Evolutionary conservation across 345 rosid genomes (phyloP).

Genomic region (Rhizophora mangle): DNA sequence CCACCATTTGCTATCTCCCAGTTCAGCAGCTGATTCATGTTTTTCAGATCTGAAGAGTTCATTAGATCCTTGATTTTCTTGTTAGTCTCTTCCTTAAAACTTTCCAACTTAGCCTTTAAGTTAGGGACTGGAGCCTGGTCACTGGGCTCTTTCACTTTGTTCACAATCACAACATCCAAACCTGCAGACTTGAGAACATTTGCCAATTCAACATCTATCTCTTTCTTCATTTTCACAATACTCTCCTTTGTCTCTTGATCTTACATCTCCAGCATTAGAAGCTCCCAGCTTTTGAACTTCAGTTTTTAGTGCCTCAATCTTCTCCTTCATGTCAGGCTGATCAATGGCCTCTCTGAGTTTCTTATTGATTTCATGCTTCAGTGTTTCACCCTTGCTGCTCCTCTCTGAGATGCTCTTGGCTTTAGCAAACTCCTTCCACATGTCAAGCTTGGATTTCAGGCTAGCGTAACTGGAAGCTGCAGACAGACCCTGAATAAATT

Average conservation of each 20-base stretch:
- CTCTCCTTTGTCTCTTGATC: conserved; percentile 56
- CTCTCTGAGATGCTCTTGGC: conserved; percentile 47
- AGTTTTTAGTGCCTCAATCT: conserved; percentile 55
- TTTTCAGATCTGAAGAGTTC: conserved; percentile 55
- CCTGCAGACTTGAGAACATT: conserved; percentile 51
- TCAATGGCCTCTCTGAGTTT: conserved; percentile 54
- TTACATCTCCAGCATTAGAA: conserved; percentile 48
- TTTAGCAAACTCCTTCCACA: conserved; percentile 63
- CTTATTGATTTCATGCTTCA: conserved; percentile 51
- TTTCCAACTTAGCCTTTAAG: conserved; percentile 40
- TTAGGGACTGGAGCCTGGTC: conserved; percentile 34
- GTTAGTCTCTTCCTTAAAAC: conserved; percentile 51
- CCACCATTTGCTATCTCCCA: conserved; percentile 61
- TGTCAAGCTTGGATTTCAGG: conserved; percentile 61
- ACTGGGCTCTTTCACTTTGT: conserved; percentile 27
- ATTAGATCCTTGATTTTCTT: conserved; percentile 52
- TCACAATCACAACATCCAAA: conserved; percentile 48
- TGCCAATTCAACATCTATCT: conserved; percentile 53
- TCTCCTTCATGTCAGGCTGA: conserved; percentile 59
- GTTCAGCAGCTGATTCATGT: conserved; percentile 57
- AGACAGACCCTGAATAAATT: conserved; percentile 46
- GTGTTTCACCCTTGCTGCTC: conserved; percentile 28
- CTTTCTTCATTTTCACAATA: conserved; percentile 46
- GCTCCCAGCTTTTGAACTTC: conserved; percentile 47
- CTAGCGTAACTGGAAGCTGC: conserved; percentile 58